These are phyloP conservation scores for Lunasporangiospora selenospora DNA, from an alignment of 192 early-diverging fungal genomes.

Conservation along the genomic window DNA sequence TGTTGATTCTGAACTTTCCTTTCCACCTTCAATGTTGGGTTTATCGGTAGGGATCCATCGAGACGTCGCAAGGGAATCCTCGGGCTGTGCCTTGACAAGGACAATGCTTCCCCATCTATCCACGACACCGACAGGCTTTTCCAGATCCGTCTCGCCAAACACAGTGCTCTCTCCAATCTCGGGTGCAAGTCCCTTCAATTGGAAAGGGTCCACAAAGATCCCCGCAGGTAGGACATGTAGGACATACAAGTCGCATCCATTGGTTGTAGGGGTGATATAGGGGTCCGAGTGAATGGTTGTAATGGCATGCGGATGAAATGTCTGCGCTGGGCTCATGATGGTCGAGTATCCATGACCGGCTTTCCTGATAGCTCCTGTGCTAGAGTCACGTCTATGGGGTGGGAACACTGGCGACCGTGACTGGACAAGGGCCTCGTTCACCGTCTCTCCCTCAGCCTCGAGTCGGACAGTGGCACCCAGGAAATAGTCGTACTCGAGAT, in stretches of 20 bases:
- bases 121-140: constrained; percentile 45
- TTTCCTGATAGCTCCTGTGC: constrained; percentile 10
- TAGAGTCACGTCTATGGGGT: constrained; percentile 26
- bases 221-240: constrained; percentile 36
- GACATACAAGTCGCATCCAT: constrained; percentile 23
- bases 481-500: constrained; percentile 21
- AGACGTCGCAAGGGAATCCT: constrained; percentile 28
- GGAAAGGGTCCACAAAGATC: constrained; percentile 45
- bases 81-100: constrained; percentile 36
- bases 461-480: constrained; percentile 37
- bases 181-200: constrained; percentile 33
- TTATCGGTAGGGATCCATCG: constrained; percentile 13
- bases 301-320: constrained; percentile 41
- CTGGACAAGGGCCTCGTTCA: constrained; percentile 35
- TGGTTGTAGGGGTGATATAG: constrained; percentile 20
- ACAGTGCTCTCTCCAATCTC: constrained; percentile 36
- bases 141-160: constrained; percentile 45
- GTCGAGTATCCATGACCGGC: constrained; percentile 32
- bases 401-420: constrained; percentile 40
- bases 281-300: constrained; percentile 43
- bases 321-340: constrained; percentile 30
- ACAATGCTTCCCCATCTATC: constrained; percentile 38
- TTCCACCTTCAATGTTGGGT: neutral
- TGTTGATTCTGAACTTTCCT: too few species aligned
- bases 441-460: constrained; percentile 19